Base-by-base conservation (phyloP, 129 eudicot genomes). In the Gnaphalium uliginosum region DNA sequence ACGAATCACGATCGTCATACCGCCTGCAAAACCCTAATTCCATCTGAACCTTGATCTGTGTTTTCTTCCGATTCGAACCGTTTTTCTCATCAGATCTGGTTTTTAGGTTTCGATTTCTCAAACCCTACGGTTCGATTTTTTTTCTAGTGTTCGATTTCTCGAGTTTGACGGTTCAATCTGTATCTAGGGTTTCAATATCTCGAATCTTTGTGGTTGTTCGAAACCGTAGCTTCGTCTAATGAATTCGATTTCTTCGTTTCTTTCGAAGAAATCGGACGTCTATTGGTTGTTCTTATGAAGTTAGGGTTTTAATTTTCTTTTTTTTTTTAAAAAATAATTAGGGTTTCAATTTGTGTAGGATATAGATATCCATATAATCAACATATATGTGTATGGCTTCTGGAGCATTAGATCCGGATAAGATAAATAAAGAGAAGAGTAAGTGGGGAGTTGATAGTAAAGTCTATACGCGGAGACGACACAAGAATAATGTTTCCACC, bases 351-450 rank as follows among this genome's bases (percentile, higher is more conserved):
- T 66, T 79, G 41, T 66, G 51, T 62, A 23, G 6, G 37, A 64
- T 72, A 71, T 79, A 51, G 73, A 21, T 59, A 0, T 1, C 1
- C n/a, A 17, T 71, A 29, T 22, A 41, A 56, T 19, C 10, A 19
- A 72, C 77, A 78, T 46, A 43, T 54, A 56, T 56, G 61, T 92
- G 93, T 85, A 90, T 94, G 98, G 98, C 81, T 89, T 86, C 98
- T 37, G 96, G 80, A 14, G 9, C 83, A 43, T 72, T 85, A 76
- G 92, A 83, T 75, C 87, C 81, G 51, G 83, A 71, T 25, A 90
- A 84, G 81, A 77, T 77, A 23, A 57, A 69, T 63, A 86, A 83
- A 81, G 89, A 81, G 75, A 81, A 81, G 78, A 54, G 61, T 51
- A 76, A 82, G 65, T 88, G 92, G 89, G 87, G 78, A 4, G 91